A percentile compares a stretch with the other conserved stretches of the same genome.
phyloP scores from a whole-genome alignment of 1,284 basidiomycete species.

The Melampsora americana region DNA sequence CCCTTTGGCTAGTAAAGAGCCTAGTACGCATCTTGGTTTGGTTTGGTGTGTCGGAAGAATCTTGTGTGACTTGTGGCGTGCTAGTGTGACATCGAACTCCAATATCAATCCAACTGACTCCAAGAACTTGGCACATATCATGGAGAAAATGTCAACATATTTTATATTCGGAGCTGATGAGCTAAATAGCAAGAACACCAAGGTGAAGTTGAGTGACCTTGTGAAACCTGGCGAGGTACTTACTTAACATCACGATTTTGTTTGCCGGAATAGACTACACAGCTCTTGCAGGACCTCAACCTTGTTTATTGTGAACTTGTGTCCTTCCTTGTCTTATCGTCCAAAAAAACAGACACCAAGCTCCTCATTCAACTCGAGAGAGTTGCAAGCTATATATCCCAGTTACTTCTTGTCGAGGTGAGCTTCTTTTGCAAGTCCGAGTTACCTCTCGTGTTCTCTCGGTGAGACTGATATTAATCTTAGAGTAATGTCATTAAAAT shows the following conservation, averaged over 20 bases:
- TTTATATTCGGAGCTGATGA: slow-evolving; percentile 68
- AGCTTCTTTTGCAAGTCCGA: slow-evolving; percentile 46
- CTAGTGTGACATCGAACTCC: slow-evolving; percentile 54
- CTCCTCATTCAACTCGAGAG: slow-evolving; percentile 58
- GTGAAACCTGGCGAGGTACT: not conserved
- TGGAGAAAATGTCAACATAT: slow-evolving; percentile 72
- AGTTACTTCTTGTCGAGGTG: slow-evolving; percentile 64
- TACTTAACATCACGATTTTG: slow-evolving; percentile 19
- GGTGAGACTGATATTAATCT: not conserved
- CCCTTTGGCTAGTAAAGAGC: slow-evolving; percentile 11
- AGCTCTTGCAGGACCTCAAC: slow-evolving; percentile 67
- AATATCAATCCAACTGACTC: slow-evolving; percentile 6
- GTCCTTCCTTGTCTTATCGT: slow-evolving; percentile 58
- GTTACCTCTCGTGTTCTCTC: slow-evolving; percentile 3
- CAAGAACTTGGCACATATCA: slow-evolving; percentile 60
- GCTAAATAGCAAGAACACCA: slow-evolving; percentile 59
- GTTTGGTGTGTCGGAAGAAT: slow-evolving; percentile 66
- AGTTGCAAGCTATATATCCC: slow-evolving; percentile 68
- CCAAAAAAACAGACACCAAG: slow-evolving; percentile 14
- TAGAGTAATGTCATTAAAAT: slow-evolving; percentile 47
- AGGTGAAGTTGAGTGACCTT: slow-evolving; percentile 56
- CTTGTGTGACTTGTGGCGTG: slow-evolving; percentile 65
- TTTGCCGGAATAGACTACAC: slow-evolving; percentile 59
- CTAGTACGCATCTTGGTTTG: slow-evolving; percentile 52
- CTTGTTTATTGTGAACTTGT: slow-evolving; percentile 72